These are phyloP conservation scores for Emergomyces africanus DNA, from an alignment of 2,329 filamentous ascomycete species.

Conservation along the genomic window DNA sequence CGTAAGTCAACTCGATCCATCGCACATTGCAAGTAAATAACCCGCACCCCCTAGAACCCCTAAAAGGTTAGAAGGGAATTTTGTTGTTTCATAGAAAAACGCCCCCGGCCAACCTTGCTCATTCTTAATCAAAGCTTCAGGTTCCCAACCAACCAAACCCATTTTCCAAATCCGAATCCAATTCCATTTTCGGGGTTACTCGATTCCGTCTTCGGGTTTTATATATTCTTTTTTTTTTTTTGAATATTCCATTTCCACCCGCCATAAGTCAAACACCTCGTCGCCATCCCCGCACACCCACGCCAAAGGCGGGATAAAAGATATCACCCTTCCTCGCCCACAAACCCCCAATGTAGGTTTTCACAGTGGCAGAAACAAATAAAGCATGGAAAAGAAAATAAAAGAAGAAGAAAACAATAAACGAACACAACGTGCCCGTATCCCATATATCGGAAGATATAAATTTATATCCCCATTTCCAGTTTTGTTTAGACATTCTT, in stretches of 20 bases:
- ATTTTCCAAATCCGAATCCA: not conserved
- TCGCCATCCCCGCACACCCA: not conserved
- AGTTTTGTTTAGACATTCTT: slow-evolving; percentile 51
- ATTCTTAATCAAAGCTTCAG: not conserved
- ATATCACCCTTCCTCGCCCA: not conserved
- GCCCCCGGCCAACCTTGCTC: too few species aligned
- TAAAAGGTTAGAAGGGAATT: too few species aligned
- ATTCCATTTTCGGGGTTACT: not conserved
- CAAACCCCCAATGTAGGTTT: not conserved
- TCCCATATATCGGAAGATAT: not conserved
- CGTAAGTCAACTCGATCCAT: too few species aligned
- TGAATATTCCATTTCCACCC: too few species aligned
- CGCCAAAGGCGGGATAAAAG: not conserved
- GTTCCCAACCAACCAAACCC: not conserved
- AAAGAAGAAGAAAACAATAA: too few species aligned
- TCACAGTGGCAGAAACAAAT: not conserved
- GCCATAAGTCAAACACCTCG: not conserved
- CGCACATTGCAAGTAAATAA: too few species aligned
- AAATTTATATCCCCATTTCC: not conserved
- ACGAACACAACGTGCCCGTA: too few species aligned
- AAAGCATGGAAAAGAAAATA: too few species aligned
- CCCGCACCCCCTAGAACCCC: too few species aligned
- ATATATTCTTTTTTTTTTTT: too few species aligned
- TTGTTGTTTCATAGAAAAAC: too few species aligned
- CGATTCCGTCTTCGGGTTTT: not conserved